Evolutionary conservation across 345 rosid species (phyloP).

Genomic region (Rhodamnia argentea): DNA sequence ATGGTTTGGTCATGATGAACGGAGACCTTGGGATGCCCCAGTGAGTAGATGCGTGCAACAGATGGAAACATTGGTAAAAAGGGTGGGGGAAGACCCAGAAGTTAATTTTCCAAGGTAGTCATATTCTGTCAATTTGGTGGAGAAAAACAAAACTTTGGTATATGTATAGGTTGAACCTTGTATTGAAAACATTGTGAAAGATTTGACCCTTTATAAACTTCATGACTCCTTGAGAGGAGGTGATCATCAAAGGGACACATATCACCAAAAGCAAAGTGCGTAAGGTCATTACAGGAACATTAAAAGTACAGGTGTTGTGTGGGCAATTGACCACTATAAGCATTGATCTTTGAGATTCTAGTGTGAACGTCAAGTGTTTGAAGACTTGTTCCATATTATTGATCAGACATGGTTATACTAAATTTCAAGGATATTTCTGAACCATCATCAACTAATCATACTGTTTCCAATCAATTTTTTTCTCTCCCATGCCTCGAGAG

Average conservation of each 20-base stretch:
- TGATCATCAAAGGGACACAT: not conserved
- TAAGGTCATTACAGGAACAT: not conserved
- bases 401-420: not conserved
- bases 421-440: not conserved
- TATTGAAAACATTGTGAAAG: not conserved
- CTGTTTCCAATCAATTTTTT: not conserved
- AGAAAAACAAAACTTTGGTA: not conserved
- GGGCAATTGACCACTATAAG: not conserved
- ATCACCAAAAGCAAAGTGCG: not conserved
- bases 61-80: not conserved
- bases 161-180: not conserved
- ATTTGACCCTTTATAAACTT: not conserved
- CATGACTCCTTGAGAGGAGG: not conserved
- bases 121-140: not conserved
- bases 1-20: not conserved
- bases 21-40: not conserved
- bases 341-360: not conserved
- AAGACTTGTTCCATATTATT: not conserved
- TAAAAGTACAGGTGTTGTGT: not conserved
- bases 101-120: not conserved
- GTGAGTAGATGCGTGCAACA: not conserved
- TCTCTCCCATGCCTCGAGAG: not conserved
- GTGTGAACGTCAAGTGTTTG: not conserved
- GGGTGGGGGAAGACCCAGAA: not conserved
- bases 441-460: not conserved